Evolutionary conservation across 2,329 filamentous ascomycete genomes (phyloP).

Genomic region (Monosporascus sp.): DNA sequence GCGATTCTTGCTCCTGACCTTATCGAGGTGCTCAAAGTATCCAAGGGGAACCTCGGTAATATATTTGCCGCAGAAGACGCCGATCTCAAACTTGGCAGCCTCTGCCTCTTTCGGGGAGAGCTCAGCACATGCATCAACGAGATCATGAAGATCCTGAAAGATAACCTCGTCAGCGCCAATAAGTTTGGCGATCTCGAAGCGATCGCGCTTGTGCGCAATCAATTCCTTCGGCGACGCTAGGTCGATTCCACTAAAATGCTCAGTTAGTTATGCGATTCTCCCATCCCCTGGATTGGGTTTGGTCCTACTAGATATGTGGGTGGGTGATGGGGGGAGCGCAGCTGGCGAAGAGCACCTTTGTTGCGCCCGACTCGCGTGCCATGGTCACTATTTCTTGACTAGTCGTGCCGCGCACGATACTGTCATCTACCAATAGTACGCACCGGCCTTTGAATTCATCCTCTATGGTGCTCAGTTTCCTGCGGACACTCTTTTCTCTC

Average conservation of each 20-base stretch:
- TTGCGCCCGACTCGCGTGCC: constrained; percentile 78
- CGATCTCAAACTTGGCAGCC: too few relatives aligned
- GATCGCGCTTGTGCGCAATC: constrained; percentile 63
- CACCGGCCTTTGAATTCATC: constrained; percentile 78
- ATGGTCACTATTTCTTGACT: constrained; percentile 74
- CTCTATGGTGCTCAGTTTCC: constrained; percentile 83
- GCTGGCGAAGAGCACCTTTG: constrained; percentile 75
- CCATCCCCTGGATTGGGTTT: constrained; percentile 20
- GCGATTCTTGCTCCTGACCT: too few relatives aligned
- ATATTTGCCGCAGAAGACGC: too few relatives aligned
- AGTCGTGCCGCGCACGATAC: constrained; percentile 82
- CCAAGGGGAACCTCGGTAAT: too few relatives aligned
- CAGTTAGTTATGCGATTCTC: constrained; percentile 1
- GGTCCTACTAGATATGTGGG: constrained; percentile 67
- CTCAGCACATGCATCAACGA: too few relatives aligned
- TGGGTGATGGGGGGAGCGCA: constrained; percentile 80
- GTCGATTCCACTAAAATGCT: constrained; percentile 49
- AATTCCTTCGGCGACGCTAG: constrained; percentile 66
- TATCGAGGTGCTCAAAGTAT: too few relatives aligned
- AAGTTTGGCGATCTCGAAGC: constrained; percentile 42
- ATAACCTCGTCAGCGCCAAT: too few relatives aligned
- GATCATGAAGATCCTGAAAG: too few relatives aligned
- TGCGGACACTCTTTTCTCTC: constrained; percentile 78
- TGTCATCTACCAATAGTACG: constrained; percentile 83
- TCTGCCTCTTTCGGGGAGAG: too few relatives aligned